Conservation (phyloP, 441 rosid genomes). For the Jatropha multifida region DNA sequence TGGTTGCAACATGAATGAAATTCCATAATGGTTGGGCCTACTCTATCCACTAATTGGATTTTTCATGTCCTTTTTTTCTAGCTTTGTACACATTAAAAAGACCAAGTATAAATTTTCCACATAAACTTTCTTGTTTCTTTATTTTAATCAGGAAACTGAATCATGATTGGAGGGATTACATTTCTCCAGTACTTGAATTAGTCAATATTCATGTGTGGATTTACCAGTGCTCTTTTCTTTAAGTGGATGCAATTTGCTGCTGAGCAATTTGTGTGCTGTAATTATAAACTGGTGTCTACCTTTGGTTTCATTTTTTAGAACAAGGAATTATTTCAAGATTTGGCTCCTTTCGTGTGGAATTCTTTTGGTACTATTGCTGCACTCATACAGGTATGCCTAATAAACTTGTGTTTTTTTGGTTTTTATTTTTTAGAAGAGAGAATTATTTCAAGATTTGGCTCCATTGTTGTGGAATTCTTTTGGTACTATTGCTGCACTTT, state of each 20-base stretch:
- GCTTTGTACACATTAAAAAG: neutral
- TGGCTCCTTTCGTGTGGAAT: constrained; percentile 88
- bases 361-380: constrained; percentile 84
- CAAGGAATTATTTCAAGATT: constrained; percentile 88
- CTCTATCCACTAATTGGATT: neutral
- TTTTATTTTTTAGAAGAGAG: constrained; percentile 63
- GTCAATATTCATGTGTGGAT: constrained; percentile 7
- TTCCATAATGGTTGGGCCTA: neutral
- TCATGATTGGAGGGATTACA: constrained; percentile 4
- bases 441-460: constrained; percentile 86
- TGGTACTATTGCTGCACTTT: constrained; percentile 74
- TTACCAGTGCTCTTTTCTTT: constrained; percentile 19
- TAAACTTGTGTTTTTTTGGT: constrained; percentile 36
- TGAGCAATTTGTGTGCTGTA: constrained; percentile 24
- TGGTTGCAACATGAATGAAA: neutral
- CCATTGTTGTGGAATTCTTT: constrained; percentile 84
- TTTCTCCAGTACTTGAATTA: constrained; percentile 11
- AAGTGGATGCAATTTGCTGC: constrained; percentile 25
- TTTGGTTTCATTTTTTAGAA: constrained; percentile 50
- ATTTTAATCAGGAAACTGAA: neutral
- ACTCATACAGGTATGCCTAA: constrained; percentile 79
- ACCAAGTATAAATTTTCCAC: neutral
- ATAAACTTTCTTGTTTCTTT: neutral
- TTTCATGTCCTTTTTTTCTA: neutral
- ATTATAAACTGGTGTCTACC: constrained; percentile 35